A percentile compares a stretch with the other conserved stretches of the same genome.
Conservation (phyloP, 2,329 filamentous ascomycete species). For the Verticillium klebahnii region DNA sequence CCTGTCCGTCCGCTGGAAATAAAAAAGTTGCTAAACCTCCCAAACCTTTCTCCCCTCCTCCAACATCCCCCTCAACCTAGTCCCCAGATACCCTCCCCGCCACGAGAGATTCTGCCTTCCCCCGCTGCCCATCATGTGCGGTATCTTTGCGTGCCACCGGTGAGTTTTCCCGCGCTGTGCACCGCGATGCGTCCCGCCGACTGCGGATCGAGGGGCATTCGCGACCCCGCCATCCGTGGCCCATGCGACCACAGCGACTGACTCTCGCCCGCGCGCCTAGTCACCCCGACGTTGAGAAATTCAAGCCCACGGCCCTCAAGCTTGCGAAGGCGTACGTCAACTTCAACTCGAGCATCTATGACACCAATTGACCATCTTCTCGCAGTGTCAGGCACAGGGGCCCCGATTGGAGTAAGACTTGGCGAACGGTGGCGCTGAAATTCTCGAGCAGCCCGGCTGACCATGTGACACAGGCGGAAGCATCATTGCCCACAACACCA, state of each 20-base stretch:
- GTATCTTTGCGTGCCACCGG: slow-evolving; percentile 94
- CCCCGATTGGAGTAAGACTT: slow-evolving; percentile 91
- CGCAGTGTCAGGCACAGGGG: slow-evolving; percentile 87
- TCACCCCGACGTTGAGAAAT: slow-evolving; percentile 92
- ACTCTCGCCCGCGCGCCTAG: slow-evolving; percentile 28
- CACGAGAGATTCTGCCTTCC: background rate
- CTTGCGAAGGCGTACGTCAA: slow-evolving; percentile 82
- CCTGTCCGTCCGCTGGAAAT: background rate
- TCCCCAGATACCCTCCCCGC: slow-evolving; percentile 3
- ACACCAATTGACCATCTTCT: slow-evolving; percentile 33
- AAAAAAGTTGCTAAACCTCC: background rate
- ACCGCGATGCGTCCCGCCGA: background rate
- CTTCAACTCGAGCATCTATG: slow-evolving; percentile 1
- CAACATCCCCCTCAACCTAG: slow-evolving; percentile 6
- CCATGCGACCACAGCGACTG: slow-evolving; percentile 13
- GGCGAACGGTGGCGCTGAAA: background rate
- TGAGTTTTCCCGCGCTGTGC: slow-evolving; percentile 40
- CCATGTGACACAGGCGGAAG: slow-evolving; percentile 65
- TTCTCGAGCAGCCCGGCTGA: background rate
- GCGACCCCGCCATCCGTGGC: slow-evolving; percentile 24
- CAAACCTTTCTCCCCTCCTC: slow-evolving; percentile 6
- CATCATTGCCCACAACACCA: slow-evolving; percentile 84
- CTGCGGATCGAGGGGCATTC: slow-evolving; percentile 30
- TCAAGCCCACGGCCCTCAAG: slow-evolving; percentile 91
- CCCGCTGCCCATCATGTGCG: slow-evolving; percentile 72